phyloP scores from a whole-genome alignment of 225 moss, liverwort and hornwort genomes.

The Lunularia cruciata region DNA sequence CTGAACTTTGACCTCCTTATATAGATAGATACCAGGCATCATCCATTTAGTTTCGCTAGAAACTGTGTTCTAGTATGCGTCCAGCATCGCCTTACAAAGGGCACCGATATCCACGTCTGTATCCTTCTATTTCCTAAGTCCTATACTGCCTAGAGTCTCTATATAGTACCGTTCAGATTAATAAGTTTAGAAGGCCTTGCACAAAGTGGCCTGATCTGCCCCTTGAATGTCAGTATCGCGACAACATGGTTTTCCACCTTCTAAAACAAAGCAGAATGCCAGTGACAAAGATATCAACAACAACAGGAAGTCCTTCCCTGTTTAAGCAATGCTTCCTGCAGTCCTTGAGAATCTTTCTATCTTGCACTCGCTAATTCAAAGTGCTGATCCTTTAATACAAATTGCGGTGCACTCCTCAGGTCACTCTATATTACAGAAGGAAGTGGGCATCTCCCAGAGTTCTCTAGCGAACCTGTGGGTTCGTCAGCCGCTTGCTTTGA shows the following conservation, averaged over 20 bases:
- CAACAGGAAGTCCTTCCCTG: background rate
- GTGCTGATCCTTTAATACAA: constrained; percentile 12
- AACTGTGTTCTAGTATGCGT: no score
- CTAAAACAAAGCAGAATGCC: background rate
- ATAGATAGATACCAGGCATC: background rate
- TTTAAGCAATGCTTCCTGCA: constrained; percentile 1
- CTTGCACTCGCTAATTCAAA: constrained; percentile 6
- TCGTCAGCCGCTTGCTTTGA: background rate
- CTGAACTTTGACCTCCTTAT: no score
- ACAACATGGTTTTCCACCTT: background rate
- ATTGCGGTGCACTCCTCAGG: constrained; percentile 11
- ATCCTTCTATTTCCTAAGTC: background rate
- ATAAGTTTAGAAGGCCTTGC: background rate
- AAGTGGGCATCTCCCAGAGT: background rate
- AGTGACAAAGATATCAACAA: background rate
- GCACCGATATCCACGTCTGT: background rate
- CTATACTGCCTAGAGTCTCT: background rate
- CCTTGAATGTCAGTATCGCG: background rate
- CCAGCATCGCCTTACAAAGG: background rate
- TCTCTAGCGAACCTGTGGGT: background rate
- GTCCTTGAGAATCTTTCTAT: background rate
- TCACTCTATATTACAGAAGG: constrained; percentile 16
- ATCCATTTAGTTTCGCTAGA: background rate
- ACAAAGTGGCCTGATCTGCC: background rate
- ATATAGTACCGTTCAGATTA: background rate